Evolutionary conservation across 2,329 filamentous ascomycete species (phyloP).

Genomic region (Phialophora chinensis): DNA sequence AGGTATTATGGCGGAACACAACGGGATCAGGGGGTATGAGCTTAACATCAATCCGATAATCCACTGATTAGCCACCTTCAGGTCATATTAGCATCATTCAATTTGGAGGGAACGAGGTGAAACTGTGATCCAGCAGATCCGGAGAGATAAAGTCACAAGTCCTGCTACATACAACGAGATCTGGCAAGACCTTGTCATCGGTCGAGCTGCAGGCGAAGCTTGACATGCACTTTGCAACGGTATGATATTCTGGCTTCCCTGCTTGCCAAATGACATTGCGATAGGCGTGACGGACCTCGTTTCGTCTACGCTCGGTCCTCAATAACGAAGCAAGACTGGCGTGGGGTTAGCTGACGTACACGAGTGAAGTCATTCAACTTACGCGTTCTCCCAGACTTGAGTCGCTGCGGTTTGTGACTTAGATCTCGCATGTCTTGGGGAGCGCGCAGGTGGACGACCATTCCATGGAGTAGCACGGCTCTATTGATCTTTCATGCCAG

Average conservation of each 20-base stretch:
- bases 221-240: background rate
- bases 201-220: background rate
- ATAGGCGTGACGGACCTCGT: background rate
- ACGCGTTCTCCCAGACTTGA: background rate
- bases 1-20: background rate
- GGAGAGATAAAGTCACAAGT: background rate
- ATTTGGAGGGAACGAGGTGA: background rate
- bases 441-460: background rate
- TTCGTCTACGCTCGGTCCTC: background rate
- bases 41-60: background rate
- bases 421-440: background rate
- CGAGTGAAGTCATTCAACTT: background rate
- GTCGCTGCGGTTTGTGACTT: background rate
- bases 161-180: background rate
- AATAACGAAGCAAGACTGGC: background rate
- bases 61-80: background rate
- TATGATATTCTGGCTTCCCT: background rate
- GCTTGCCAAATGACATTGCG: background rate
- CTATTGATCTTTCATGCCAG: background rate
- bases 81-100: background rate
- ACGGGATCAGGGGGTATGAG: background rate
- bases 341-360: background rate
- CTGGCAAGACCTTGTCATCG: background rate
- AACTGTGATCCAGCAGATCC: background rate
- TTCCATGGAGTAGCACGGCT: no score